Percentiles rank a stretch among this genome's conserved stretches.
phyloP scores from a whole-genome alignment of 345 rosid species.

The Dipteronia sinensis region DNA sequence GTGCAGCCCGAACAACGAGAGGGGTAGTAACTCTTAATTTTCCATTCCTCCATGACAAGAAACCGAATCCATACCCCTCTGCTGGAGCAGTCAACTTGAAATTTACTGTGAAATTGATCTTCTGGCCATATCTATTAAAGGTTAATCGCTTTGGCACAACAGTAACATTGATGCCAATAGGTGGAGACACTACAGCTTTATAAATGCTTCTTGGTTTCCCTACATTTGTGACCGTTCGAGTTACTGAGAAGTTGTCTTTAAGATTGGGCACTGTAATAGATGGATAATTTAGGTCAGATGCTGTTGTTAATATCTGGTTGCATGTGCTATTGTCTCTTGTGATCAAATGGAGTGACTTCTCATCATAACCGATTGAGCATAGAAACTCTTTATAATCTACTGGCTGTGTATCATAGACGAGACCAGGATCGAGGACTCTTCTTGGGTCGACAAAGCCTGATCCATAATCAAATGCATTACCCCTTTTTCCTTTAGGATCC shows the following conservation, averaged over 20 bases:
- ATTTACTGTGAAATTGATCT: slow-evolving; percentile 42
- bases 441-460: slow-evolving; percentile 54
- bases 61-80: slow-evolving; percentile 51
- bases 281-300: slow-evolving; percentile 51
- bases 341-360: slow-evolving; percentile 42
- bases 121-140: slow-evolving; percentile 48
- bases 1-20: slow-evolving; percentile 39
- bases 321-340: slow-evolving; percentile 56
- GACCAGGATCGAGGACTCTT: slow-evolving; percentile 51
- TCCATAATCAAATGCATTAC: slow-evolving; percentile 54
- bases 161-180: slow-evolving; percentile 43
- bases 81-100: slow-evolving; percentile 43
- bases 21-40: slow-evolving; percentile 42
- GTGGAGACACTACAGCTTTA: slow-evolving; percentile 41
- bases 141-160: slow-evolving; percentile 39
- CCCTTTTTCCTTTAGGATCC: slow-evolving; percentile 55
- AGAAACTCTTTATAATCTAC: slow-evolving; percentile 50
- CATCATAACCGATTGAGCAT: slow-evolving; percentile 50
- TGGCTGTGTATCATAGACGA: slow-evolving; percentile 42
- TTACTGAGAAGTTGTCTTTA: slow-evolving; percentile 38
- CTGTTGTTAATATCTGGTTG: slow-evolving; percentile 28
- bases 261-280: slow-evolving; percentile 50
- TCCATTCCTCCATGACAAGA: slow-evolving; percentile 48
- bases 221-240: slow-evolving; percentile 49
- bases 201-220: slow-evolving; percentile 45